Percentiles rank a stretch among this genome's conserved stretches.
Conservation (phyloP, 306 rosid genomes). For the Heteromeles arbutifolia region DNA sequence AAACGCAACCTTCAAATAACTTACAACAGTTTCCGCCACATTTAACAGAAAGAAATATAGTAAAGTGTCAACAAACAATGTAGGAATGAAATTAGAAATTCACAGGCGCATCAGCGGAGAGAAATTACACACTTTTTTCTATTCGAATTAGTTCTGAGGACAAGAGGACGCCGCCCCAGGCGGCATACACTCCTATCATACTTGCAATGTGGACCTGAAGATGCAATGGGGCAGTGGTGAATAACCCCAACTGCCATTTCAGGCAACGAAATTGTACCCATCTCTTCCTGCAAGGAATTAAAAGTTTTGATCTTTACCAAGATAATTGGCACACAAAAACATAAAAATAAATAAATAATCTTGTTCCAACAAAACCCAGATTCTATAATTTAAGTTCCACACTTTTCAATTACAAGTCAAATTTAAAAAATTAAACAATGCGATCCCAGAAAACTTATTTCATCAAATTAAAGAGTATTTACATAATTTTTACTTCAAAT, state of each 20-base stretch:
- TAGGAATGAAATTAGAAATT: not conserved
- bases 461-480: not conserved
- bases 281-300: conserved; percentile 29
- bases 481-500: not conserved
- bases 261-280: conserved; percentile 45
- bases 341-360: not conserved
- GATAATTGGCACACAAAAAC: not conserved
- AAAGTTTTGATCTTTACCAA: not conserved
- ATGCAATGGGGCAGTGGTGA: conserved; percentile 25
- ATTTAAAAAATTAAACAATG: not conserved
- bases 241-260: conserved; percentile 36
- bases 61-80: not conserved
- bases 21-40: not conserved
- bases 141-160: conserved; percentile 20
- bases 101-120: not conserved
- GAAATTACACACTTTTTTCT: conserved; percentile 25
- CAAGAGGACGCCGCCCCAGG: conserved; percentile 16
- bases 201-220: conserved; percentile 15
- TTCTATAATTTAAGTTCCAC: not conserved
- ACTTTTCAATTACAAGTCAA: not conserved
- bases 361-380: not conserved
- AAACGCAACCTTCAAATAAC: conserved; percentile 1
- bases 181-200: not conserved
- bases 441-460: not conserved
- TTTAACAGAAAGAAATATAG: not conserved